Conservation (phyloP, 1,284 basidiomycete species). For the Gyrodon tennesseensis region DNA sequence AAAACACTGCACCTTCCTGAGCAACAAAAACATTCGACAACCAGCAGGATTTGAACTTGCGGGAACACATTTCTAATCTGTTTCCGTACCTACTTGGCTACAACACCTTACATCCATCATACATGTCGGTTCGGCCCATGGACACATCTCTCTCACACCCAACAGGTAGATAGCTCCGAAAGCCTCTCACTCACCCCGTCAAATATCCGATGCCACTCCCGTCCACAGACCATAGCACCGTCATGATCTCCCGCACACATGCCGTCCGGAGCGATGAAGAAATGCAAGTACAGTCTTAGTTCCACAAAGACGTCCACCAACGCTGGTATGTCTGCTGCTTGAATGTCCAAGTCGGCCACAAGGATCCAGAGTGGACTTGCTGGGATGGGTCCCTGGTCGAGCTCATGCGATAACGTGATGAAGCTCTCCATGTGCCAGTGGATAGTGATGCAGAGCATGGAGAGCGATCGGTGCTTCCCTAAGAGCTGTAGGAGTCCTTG, state of each 20-base stretch:
- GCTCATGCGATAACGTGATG: neutral
- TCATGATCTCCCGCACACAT: too few species aligned
- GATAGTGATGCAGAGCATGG: conserved; percentile 5
- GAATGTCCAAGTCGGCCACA: neutral
- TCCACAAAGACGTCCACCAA: neutral
- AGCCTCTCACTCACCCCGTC: neutral
- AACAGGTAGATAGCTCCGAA: neutral
- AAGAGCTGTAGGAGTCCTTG: conserved; percentile 8
- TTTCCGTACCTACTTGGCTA: too few species aligned
- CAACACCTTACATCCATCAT: too few species aligned
- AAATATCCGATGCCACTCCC: neutral
- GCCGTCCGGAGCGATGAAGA: neutral
- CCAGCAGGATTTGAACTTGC: too few species aligned
- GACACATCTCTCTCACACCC: neutral
- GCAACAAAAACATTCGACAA: too few species aligned
- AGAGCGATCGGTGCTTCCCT: neutral
- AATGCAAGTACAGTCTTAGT: neutral
- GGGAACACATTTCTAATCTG: too few species aligned
- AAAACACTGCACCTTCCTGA: too few species aligned
- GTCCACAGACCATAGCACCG: too few species aligned
- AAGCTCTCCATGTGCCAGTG: neutral
- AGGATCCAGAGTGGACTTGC: neutral
- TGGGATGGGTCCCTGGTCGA: neutral
- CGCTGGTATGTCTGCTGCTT: neutral
- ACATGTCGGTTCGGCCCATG: neutral